Evolutionary conservation across 23 red algal genomes (phyloP).

Genomic region (Agarophyton chilense): DNA sequence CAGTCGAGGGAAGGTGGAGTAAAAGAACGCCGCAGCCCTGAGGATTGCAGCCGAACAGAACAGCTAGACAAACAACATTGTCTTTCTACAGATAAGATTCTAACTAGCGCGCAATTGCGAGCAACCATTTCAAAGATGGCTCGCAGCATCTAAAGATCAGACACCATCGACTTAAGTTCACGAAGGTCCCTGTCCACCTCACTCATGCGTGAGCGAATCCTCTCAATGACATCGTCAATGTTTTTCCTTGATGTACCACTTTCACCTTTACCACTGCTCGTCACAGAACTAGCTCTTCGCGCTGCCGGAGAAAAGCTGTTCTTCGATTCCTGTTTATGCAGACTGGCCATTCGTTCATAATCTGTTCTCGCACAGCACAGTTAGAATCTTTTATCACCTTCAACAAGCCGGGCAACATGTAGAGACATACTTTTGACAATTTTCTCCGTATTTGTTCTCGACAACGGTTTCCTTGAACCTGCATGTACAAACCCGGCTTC

Average conservation of each 20-base stretch:
- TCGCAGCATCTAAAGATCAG: constrained; percentile 7
- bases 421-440: constrained; percentile 43
- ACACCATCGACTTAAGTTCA: background rate
- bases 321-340: background rate
- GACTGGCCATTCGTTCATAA: constrained; percentile 11
- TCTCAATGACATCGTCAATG: background rate
- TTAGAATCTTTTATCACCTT: background rate
- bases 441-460: constrained; percentile 40
- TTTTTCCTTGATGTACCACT: background rate
- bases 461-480: background rate
- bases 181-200: constrained; percentile 11
- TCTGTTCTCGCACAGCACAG: background rate
- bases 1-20: background rate
- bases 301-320: background rate
- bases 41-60: background rate
- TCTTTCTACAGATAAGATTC: background rate
- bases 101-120: background rate
- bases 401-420: background rate
- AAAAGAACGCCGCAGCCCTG: background rate
- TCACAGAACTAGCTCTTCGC: background rate
- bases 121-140: no score
- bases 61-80: background rate
- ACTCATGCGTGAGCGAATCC: constrained; percentile 17
- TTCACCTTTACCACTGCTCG: background rate
- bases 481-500: constrained; percentile 4